Evolutionary conservation across 148 eudicot species (phyloP).

Genomic region (Suaeda aralocaspica): DNA sequence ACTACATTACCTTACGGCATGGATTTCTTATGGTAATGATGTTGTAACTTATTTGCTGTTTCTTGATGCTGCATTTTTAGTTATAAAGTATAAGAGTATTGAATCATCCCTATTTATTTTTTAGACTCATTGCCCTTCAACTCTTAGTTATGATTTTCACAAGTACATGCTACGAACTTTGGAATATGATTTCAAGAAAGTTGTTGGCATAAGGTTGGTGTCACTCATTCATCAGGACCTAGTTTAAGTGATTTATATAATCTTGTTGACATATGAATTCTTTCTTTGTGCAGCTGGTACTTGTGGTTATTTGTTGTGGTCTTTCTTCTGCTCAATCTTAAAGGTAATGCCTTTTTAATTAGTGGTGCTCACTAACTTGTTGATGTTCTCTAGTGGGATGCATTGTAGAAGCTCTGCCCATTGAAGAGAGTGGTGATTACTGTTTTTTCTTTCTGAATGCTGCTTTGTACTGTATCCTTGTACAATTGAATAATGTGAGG

Average conservation of each 20-base stretch:
- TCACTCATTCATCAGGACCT: background rate
- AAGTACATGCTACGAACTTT: slow-evolving; percentile 76
- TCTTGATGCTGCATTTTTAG: background rate
- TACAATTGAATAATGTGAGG: slow-evolving; percentile 1
- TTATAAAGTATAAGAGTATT: background rate
- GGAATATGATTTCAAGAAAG: slow-evolving; percentile 73
- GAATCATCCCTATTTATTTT: background rate
- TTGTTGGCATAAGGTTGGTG: slow-evolving; percentile 82
- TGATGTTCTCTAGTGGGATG: background rate
- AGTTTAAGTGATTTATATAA: background rate
- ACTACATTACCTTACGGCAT: slow-evolving; percentile 67
- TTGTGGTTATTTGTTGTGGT: slow-evolving; percentile 91
- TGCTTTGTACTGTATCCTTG: background rate
- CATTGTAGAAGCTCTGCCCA: background rate
- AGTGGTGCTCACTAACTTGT: background rate
- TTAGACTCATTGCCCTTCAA: slow-evolving; percentile 61
- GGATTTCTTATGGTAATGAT: slow-evolving; percentile 72
- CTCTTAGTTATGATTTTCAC: slow-evolving; percentile 62
- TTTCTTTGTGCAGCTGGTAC: slow-evolving; percentile 67
- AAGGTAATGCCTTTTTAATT: slow-evolving; percentile 41
- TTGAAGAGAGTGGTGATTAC: background rate
- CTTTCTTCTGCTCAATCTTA: slow-evolving; percentile 70
- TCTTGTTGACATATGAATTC: slow-evolving; percentile 3
- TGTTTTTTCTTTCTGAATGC: background rate
- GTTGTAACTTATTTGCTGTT: background rate